These are phyloP conservation scores for Arxiozyma bovina DNA, from an alignment of 1,139 yeast genomes.

Conservation along the genomic window DNA sequence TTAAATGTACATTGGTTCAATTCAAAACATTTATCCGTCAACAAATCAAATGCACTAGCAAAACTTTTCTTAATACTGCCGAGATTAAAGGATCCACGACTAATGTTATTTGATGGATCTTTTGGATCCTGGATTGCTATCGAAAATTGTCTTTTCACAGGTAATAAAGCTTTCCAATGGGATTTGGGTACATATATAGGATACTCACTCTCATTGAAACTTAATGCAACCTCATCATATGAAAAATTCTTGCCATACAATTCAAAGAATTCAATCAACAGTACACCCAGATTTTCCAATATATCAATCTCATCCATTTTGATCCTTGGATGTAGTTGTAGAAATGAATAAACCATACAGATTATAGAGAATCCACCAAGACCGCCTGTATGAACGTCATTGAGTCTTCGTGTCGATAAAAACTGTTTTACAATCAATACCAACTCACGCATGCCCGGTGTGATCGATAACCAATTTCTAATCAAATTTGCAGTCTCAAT, in stretches of 20 bases:
- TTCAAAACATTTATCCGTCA: slow-evolving; percentile 64
- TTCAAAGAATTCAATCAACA: slow-evolving; percentile 88
- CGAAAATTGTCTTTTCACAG: slow-evolving; percentile 50
- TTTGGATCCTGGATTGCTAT: slow-evolving; percentile 87
- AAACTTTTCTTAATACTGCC: slow-evolving; percentile 79
- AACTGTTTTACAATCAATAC: slow-evolving; percentile 84
- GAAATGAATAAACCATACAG: slow-evolving; percentile 75
- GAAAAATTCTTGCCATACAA: slow-evolving; percentile 90
- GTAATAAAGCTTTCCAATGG: slow-evolving; percentile 41
- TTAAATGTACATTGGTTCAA: slow-evolving; percentile 50
- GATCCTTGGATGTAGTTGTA: slow-evolving; percentile 72
- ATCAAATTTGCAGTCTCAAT: slow-evolving; percentile 76
- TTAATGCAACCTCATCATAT: slow-evolving; percentile 66
- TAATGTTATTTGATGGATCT: slow-evolving; percentile 71
- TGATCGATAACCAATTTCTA: slow-evolving; percentile 59
- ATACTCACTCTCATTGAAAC: slow-evolving; percentile 42
- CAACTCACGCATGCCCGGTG: slow-evolving; percentile 78
- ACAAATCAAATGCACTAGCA: slow-evolving; percentile 80
- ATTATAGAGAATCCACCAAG: slow-evolving; percentile 91
- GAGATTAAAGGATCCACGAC: slow-evolving; percentile 77
- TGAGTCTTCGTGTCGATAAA: slow-evolving; percentile 65
- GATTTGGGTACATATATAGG: slow-evolving; percentile 53
- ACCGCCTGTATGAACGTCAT: slow-evolving; percentile 94
- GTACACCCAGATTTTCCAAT: slow-evolving; percentile 71
- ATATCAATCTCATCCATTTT: slow-evolving; percentile 60